These are phyloP conservation scores for Orobanche coerulescens DNA, from an alignment of 257 asterid genomes.

Conservation along the genomic window DNA sequence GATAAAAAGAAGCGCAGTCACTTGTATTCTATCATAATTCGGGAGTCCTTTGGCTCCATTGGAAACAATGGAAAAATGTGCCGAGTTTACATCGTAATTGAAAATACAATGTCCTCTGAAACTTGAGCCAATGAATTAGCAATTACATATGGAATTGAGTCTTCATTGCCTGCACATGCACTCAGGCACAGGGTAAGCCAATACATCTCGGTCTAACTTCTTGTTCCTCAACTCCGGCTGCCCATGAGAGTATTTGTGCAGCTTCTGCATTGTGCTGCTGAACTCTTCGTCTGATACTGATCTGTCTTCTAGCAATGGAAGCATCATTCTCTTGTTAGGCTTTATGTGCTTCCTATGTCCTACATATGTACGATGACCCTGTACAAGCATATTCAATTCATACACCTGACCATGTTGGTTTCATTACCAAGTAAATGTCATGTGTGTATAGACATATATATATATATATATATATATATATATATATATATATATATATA, in stretches of 20 bases:
- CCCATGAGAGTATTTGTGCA: conserved; percentile 49
- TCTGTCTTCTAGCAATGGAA: conserved; percentile 36
- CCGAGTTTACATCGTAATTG: no score
- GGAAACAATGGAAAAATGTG: no score
- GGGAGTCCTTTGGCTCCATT: no score
- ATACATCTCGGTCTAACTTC: conserved; percentile 45
- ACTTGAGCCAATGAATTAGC: background rate
- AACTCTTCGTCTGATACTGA: conserved; percentile 37
- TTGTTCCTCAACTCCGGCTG: conserved; percentile 38
- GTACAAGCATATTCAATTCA: background rate
- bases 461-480: no score
- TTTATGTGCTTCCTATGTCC: conserved; percentile 53
- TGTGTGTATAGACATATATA: no score
- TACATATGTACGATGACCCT: conserved; percentile 63
- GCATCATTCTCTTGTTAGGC: conserved; percentile 61
- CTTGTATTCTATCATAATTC: no score
- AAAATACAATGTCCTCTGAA: no score
- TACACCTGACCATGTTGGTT: background rate
- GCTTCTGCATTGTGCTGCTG: conserved; percentile 27
- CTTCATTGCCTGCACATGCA: conserved; percentile 46
- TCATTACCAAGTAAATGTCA: background rate
- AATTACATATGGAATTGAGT: no score
- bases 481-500: no score
- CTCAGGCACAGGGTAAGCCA: conserved; percentile 66
- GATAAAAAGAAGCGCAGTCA: no score